A percentile compares a stretch with the other conserved stretches of the same genome.
Evolutionary conservation across 208 protist species (phyloP).

Genomic region (Trichomonas gallinae): DNA sequence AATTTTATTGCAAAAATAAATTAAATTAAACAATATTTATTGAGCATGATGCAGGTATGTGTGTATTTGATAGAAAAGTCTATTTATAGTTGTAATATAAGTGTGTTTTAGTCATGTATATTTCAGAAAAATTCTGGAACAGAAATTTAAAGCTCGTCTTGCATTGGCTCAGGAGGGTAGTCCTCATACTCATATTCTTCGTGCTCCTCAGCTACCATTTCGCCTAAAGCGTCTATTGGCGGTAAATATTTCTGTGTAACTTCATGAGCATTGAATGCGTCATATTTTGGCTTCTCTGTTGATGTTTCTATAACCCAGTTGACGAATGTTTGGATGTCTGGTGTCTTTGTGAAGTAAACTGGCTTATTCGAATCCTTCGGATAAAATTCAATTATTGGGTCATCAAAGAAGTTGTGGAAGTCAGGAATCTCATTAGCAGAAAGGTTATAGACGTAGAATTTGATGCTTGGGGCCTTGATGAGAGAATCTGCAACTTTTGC

Average conservation of each 20-base stretch:
- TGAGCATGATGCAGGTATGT: too few relatives aligned
- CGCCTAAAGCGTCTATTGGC: not conserved
- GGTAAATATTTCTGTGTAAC: not conserved
- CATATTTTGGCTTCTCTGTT: not conserved
- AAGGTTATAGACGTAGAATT: not conserved
- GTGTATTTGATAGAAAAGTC: too few relatives aligned
- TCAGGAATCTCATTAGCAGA: not conserved
- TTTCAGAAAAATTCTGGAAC: too few relatives aligned
- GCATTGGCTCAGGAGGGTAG: too few relatives aligned
- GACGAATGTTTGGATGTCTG: not conserved
- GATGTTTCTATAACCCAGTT: not conserved
- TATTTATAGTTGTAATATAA: too few relatives aligned
- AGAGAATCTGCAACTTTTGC: not conserved
- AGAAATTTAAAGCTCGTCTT: too few relatives aligned
- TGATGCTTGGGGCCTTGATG: not conserved
- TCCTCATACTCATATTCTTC: too few relatives aligned
- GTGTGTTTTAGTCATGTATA: too few relatives aligned
- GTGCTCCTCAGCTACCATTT: not conserved
- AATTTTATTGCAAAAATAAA: too few relatives aligned
- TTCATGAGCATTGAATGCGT: not conserved
- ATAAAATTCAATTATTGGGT: not conserved
- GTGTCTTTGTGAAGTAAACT: not conserved
- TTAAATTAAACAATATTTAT: too few relatives aligned
- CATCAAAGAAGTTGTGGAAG: not conserved
- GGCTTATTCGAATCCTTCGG: not conserved